These are phyloP conservation scores for Paragyromitra xinjiangensis DNA, from an alignment of 495 filamentous ascomycete genomes.

Conservation along the genomic window DNA sequence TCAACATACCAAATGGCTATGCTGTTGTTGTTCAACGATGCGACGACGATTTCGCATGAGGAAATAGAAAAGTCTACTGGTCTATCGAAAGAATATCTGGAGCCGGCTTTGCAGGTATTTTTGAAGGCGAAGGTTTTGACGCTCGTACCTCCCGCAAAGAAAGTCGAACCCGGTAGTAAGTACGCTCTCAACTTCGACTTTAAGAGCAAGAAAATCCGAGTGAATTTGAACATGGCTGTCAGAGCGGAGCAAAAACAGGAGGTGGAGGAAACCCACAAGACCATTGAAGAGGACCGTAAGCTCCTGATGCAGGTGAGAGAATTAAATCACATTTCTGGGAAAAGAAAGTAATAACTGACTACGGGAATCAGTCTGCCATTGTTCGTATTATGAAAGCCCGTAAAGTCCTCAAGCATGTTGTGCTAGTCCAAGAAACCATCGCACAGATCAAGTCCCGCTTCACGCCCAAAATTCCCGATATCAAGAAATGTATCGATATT, in stretches of 20 bases:
- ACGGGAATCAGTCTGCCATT: conserved; percentile 80
- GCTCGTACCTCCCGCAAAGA: conserved; percentile 72
- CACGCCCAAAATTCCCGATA: conserved; percentile 88
- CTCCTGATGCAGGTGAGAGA: conserved; percentile 89
- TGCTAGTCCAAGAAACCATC: conserved; percentile 93
- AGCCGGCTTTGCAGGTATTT: conserved; percentile 82
- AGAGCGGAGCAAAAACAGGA: conserved; percentile 96
- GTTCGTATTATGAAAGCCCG: conserved; percentile 99
- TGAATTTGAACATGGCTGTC: conserved; percentile 94
- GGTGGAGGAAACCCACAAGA: conserved; percentile 97
- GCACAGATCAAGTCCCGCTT: conserved; percentile 94
- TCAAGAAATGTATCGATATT: conserved; percentile 99
- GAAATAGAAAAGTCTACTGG: conserved; percentile 84
- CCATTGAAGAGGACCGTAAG: conserved; percentile 97
- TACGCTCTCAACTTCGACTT: conserved; percentile 91
- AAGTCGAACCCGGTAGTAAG: conserved; percentile 76
- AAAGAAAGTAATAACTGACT: conserved; percentile 49
- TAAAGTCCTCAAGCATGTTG: conserved; percentile 96
- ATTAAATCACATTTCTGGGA: conserved; percentile 8
- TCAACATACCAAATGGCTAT: conserved; percentile 98
- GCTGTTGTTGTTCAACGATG: conserved; percentile 93
- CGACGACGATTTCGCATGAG: conserved; percentile 82
- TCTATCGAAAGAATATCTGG: conserved; percentile 79
- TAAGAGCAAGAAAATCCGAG: conserved; percentile 95
- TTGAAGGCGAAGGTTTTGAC: conserved; percentile 87